Percentiles rank a stretch among this genome's conserved stretches.
phyloP scores from a whole-genome alignment of 192 early-diverging fungal species.

The Coemansia sp. region DNA sequence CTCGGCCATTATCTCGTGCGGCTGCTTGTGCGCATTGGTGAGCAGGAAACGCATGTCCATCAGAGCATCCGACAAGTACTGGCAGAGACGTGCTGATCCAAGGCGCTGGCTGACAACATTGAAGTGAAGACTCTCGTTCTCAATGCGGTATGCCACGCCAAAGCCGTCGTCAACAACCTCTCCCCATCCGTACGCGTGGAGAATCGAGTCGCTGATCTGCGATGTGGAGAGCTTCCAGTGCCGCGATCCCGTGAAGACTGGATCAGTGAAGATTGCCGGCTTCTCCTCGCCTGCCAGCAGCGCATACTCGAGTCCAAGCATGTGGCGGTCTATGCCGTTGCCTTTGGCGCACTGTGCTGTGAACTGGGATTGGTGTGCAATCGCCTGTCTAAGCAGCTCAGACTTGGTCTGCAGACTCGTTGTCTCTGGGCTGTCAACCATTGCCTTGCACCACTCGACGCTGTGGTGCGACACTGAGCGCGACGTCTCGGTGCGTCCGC shows the following conservation, averaged over 20 bases:
- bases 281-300: conserved; percentile 46
- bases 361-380: conserved; percentile 54
- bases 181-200: conserved; percentile 60
- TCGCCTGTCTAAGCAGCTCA: conserved; percentile 55
- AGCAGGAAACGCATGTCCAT: conserved; percentile 66
- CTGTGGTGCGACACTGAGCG: conserved; percentile 67
- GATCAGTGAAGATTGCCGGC: conserved; percentile 56
- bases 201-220: conserved; percentile 58
- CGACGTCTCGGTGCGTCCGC: conserved; percentile 76
- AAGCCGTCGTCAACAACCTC: conserved; percentile 62
- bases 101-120: conserved; percentile 52
- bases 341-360: conserved; percentile 62
- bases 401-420: conserved; percentile 48
- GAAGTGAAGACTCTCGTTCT: conserved; percentile 51
- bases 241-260: conserved; percentile 56
- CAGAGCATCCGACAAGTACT: conserved; percentile 65
- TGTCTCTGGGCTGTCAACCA: conserved; percentile 57
- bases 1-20: conserved; percentile 55
- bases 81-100: conserved; percentile 58
- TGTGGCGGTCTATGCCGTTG: conserved; percentile 67
- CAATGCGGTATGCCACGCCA: conserved; percentile 60
- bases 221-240: conserved; percentile 71
- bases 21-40: conserved; percentile 51
- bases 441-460: conserved; percentile 58
- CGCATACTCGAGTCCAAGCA: conserved; percentile 64